Evolutionary conservation across 164 flowering plant species (phyloP), one percentile per base, ranked within the genome.

Genomic region (Vitis vinifera): DNA sequence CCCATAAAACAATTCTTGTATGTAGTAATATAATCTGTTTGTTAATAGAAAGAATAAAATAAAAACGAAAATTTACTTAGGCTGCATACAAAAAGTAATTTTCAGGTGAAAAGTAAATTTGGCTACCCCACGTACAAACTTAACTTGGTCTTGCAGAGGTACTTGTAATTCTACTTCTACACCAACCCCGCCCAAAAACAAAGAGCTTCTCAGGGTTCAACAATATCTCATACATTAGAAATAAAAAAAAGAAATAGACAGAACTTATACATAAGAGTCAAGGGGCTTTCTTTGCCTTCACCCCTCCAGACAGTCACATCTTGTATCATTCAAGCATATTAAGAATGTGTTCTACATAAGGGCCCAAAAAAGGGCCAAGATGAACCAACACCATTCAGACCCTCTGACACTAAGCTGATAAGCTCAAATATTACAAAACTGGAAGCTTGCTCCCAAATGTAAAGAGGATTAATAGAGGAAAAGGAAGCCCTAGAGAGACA

Each of bases 221-320:
- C 50, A 55, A 9, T 10, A n/a, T 44, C 8, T 55, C 6, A 65
- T 27, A 51, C 17, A 7, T n/a, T 31, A 44, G 6, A 66, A n/a
- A 62, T 31, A 6, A 37, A 62, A 11, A 11, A 11, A 11, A 16
- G 5, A 50, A 31, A 31, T 5, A 15, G 37, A 63, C 9, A 19
- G 13, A 52, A 53, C 14, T 66, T 29, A 13, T 66, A 66, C 59
- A 64, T 31, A 44, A 47, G 19, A 6, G 16, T 64, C 59, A 13
- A 51, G n/a, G 56, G 56, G 56, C 7, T 13, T 11, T 53, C 15
- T 53, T n/a, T 10, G 56, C n/a, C 56, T 53, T 53, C 7, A 14
- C 56, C 56, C 62, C 37, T 27, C 37, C 62, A 59, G 37, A 59
- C 13, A 10, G 62, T 59, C 62, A 59, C 27, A 13, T 27, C 62